Conservation (phyloP, 225 moss, liverwort and hornwort species). For the Bryoerythrophyllum caledonicum region DNA sequence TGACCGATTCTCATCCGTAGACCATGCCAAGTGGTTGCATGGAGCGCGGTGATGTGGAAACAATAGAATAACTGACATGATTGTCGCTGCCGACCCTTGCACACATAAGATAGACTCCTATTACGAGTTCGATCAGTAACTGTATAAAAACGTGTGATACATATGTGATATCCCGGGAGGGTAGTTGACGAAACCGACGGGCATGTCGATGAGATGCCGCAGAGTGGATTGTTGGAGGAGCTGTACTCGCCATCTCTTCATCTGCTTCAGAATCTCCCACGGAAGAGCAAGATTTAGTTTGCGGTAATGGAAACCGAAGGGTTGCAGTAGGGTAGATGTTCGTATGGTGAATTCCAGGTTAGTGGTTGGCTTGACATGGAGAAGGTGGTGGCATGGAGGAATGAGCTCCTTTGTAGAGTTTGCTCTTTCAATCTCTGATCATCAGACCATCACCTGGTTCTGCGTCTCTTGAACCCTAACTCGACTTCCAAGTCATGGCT, state of each 20-base stretch:
- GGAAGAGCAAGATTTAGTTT: neutral
- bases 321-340: neutral
- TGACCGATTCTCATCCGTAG: neutral
- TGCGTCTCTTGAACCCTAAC: too few relatives aligned
- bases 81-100: too few relatives aligned
- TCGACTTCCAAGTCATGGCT: too few relatives aligned
- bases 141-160: too few relatives aligned
- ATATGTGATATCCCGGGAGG: neutral
- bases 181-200: neutral
- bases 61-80: too few relatives aligned
- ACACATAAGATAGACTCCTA: too few relatives aligned
- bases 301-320: neutral
- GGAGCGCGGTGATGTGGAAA: neutral
- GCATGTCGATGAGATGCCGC: neutral
- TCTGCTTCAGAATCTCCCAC: neutral
- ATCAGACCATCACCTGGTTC: too few relatives aligned
- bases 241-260: neutral
- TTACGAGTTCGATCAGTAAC: too few relatives aligned
- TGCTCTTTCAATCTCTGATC: too few relatives aligned
- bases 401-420: too few relatives aligned
- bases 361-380: neutral
- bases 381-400: too few relatives aligned
- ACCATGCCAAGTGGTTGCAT: slow-evolving; percentile 19
- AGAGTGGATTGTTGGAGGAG: neutral
- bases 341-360: neutral